Percentiles rank a stretch among this genome's conserved stretches.
phyloP scores from a whole-genome alignment of 441 rosid genomes.

The Populus hybrid region DNA sequence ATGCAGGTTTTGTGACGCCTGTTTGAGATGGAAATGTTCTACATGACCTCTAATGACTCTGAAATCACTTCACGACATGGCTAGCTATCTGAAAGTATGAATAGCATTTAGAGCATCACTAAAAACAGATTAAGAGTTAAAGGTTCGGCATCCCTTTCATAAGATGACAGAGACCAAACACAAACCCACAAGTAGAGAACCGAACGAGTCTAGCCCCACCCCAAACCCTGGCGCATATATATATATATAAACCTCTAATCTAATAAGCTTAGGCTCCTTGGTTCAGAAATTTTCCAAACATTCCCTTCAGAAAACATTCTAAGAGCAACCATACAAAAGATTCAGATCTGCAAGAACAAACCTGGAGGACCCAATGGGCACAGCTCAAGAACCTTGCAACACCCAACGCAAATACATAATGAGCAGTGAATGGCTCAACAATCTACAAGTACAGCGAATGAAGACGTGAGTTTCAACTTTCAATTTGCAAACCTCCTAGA shows the following conservation, averaged over 20 bases:
- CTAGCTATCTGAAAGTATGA: background rate
- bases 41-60: background rate
- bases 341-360: conserved; percentile 30
- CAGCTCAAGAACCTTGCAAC: conserved; percentile 97
- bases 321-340: background rate
- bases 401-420: conserved; percentile 97
- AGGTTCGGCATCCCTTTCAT: background rate
- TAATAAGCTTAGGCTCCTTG: background rate
- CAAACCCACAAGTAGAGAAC: background rate
- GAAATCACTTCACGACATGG: background rate
- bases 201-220: background rate
- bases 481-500: conserved; percentile 11
- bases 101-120: background rate
- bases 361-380: conserved; percentile 99
- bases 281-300: background rate
- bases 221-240: too few species aligned
- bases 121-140: background rate
- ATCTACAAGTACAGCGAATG: conserved; percentile 48
- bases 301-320: background rate
- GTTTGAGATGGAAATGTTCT: background rate
- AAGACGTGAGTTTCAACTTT: conserved; percentile 8
- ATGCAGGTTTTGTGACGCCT: background rate
- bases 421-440: conserved; percentile 98
- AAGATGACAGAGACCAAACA: background rate
- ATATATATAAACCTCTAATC: background rate